Base-by-base conservation (phyloP, 805 yeast genomes). In the Candida xiaguanensis region DNA sequence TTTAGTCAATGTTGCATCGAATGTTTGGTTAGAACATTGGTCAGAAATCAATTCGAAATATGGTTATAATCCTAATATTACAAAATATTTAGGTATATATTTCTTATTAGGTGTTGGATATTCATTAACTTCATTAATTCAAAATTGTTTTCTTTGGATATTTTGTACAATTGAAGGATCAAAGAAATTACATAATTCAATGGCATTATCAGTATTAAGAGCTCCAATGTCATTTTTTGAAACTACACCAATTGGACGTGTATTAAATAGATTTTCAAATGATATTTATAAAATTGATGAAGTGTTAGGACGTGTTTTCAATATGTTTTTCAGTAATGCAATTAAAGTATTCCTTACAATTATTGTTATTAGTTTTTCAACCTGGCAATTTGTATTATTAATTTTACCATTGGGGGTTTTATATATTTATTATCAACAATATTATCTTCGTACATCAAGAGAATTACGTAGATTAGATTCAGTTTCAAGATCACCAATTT, bases 191-290 rank as follows among this genome's bases (percentile, higher is more conserved):
- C 98, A 90, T 59, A 74, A 80, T 44, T 61, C 65, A 13, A 88
- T 90, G 96, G 79, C 90, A 4, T 61, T 43, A 9, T 52, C 65
- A 39, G 93, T 90, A 11, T 62, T 91, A 43, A 74, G 90, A 48
- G 93, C 96, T 0, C 97, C 97, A 45, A 91, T 90, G 97, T 75
- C 87, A 23, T 90, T 91, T 59, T 90, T 90, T 56, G 98, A 90
- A 62, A 88, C 96, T 1, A 90, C 98, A 0, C 98, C 97, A 40
- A 80, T 89, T 47, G 98, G 98, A 26, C 77, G 98, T 65, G 78
- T 90, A 41, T 68, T 89, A 59, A 90, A 90, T 67, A 73, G 98
- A 58, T 90, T 90, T 59, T 86, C 96, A 3, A 89, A 80, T 58
- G 98, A 90, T 70, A 77, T 90, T 38, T 86, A 86, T 64, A 85